A percentile compares a stretch with the other conserved stretches of the same genome.
Evolutionary conservation across 768 basidiomycete species (phyloP).

Genomic region (Agaricus blazei): DNA sequence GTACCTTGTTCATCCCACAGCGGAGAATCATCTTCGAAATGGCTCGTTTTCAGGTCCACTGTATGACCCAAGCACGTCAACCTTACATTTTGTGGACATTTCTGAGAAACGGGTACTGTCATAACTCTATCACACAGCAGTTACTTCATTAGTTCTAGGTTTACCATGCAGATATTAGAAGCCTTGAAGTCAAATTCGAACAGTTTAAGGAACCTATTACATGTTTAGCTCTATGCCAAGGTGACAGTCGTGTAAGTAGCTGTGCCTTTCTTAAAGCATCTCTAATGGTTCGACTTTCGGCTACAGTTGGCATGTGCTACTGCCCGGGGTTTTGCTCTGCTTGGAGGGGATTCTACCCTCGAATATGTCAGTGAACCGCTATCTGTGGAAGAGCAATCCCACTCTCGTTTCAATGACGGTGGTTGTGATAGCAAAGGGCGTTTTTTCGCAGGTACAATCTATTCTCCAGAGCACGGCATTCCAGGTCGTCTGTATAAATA

Average conservation of each 20-base stretch:
- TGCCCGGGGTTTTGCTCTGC: constrained; percentile 48
- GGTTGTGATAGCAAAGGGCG: constrained; percentile 61
- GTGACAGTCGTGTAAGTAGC: constrained; percentile 38
- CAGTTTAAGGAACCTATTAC: constrained; percentile 51
- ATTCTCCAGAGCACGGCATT: constrained; percentile 41
- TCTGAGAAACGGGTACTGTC: constrained; percentile 41
- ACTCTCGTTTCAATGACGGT: constrained; percentile 67
- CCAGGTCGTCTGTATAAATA: constrained; percentile 56
- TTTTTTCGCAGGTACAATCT: constrained; percentile 64
- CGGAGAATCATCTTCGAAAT: background rate
- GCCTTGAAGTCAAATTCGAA: constrained; percentile 35
- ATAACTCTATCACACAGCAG: constrained; percentile 2
- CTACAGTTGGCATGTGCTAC: constrained; percentile 55
- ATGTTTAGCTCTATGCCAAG: constrained; percentile 49
- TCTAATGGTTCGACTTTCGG: background rate
- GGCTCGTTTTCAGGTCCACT: constrained; percentile 43
- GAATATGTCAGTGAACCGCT: constrained; percentile 51
- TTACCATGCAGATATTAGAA: constrained; percentile 43
- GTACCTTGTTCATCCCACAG: constrained; percentile 23
- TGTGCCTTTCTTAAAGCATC: background rate
- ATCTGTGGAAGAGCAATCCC: constrained; percentile 29
- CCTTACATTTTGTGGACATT: constrained; percentile 69
- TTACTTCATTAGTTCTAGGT: constrained; percentile 30
- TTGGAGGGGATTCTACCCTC: constrained; percentile 37
- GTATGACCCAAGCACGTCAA: constrained; percentile 48